Evolutionary conservation across 73 alveolate genomes (phyloP).

Genomic region (Tetrahymena malaccensis): DNA sequence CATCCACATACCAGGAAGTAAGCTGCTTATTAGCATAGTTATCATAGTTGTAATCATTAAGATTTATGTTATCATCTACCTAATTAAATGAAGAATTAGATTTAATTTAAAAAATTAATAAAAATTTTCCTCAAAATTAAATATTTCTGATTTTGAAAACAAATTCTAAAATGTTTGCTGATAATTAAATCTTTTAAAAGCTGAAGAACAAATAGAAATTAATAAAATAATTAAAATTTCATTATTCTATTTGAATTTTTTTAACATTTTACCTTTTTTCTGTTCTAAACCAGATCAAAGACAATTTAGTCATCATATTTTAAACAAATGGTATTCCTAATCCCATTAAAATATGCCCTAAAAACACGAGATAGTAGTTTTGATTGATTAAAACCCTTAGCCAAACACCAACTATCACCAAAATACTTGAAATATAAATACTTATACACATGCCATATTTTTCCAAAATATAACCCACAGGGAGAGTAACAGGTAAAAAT

Average conservation of each 20-base stretch:
- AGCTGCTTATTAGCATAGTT: neutral
- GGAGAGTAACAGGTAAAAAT: neutral
- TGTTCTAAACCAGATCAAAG: neutral
- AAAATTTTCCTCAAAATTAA: too few relatives aligned
- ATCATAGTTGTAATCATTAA: neutral
- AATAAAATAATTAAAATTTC: too few relatives aligned
- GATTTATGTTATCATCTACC: neutral
- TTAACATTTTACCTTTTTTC: neutral
- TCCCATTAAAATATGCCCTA: neutral
- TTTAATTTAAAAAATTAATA: neutral
- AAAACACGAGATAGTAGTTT: neutral
- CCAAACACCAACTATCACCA: neutral
- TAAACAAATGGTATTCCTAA: neutral
- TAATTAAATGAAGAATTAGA: too few relatives aligned
- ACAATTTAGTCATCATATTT: neutral
- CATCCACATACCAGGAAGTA: neutral
- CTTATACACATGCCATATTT: neutral
- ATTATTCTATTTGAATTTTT: too few relatives aligned
- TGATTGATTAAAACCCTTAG: neutral
- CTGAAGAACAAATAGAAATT: too few relatives aligned
- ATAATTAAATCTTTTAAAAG: neutral
- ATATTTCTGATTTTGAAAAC: too few relatives aligned
- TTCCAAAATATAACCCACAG: neutral
- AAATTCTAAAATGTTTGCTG: neutral
- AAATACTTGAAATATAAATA: neutral